A percentile compares a stretch with the other conserved stretches of the same genome.
Conservation (phyloP, 768 basidiomycete species). For the Tricholoma terreum region DNA sequence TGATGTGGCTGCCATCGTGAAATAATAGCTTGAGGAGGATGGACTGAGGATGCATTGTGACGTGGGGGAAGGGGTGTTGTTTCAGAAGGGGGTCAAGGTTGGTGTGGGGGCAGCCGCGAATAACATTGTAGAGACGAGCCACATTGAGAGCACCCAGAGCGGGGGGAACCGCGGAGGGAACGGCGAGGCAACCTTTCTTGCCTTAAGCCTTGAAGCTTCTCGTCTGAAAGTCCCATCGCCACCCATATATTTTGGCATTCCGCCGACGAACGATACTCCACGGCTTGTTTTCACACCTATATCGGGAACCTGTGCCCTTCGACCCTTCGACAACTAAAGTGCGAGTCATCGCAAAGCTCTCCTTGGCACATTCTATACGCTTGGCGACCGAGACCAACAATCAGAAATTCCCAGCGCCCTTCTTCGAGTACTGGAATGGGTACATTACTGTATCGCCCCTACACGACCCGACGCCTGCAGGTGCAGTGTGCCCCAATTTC, state of each 20-base stretch:
- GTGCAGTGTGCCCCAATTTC: slow-evolving; percentile 35
- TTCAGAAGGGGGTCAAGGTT: neutral
- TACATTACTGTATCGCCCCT: slow-evolving; percentile 41
- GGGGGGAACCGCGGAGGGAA: too few species aligned
- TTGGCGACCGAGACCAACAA: slow-evolving; percentile 38
- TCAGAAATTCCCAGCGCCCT: slow-evolving; percentile 37
- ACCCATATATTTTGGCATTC: slow-evolving; percentile 26
- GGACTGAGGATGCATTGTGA: slow-evolving; percentile 1
- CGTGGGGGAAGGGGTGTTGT: slow-evolving; percentile 4
- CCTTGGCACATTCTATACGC: slow-evolving; percentile 31
- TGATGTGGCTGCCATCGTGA: slow-evolving; percentile 7
- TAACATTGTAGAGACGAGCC: too few species aligned
- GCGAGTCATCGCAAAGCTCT: slow-evolving; percentile 40
- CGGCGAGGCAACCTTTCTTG: neutral
- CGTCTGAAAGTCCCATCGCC: slow-evolving; percentile 24
- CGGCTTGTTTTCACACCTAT: neutral
- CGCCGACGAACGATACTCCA: slow-evolving; percentile 23
- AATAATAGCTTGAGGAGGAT: slow-evolving; percentile 20
- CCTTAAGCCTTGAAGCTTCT: too few species aligned
- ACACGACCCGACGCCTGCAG: slow-evolving; percentile 39
- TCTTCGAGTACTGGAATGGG: slow-evolving; percentile 47
- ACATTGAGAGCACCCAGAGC: too few species aligned
- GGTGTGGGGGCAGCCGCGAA: neutral
- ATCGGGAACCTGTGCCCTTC: slow-evolving; percentile 5
- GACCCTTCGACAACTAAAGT: slow-evolving; percentile 33